phyloP scores from a whole-genome alignment of 495 filamentous ascomycete species.

The Pseudevernia furfuracea region DNA sequence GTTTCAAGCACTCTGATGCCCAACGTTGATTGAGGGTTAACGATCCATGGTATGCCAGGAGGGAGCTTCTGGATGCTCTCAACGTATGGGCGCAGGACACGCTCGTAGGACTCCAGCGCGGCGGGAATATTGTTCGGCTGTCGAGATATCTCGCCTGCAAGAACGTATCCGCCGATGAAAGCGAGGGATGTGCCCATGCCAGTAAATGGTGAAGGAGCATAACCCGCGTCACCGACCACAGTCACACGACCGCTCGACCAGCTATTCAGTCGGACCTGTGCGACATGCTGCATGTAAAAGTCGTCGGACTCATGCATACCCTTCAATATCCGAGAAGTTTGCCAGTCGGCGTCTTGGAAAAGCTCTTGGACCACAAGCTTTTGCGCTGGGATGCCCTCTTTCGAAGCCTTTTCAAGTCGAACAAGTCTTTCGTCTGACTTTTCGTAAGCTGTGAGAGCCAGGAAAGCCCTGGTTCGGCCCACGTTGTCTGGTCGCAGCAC shows the following conservation, averaged over 20 bases:
- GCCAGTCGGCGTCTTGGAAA: slow-evolving; percentile 43
- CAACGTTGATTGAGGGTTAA: slow-evolving; percentile 2
- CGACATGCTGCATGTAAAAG: slow-evolving; percentile 40
- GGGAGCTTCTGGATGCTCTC: slow-evolving; percentile 29
- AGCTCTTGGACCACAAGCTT: slow-evolving; percentile 1
- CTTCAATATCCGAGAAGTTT: slow-evolving; percentile 35
- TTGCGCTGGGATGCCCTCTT: slow-evolving; percentile 2
- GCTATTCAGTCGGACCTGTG: slow-evolving; percentile 36
- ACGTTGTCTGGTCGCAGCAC: slow-evolving; percentile 37
- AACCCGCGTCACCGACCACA: slow-evolving; percentile 50
- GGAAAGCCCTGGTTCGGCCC: slow-evolving; percentile 34
- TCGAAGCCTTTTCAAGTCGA: slow-evolving; percentile 9
- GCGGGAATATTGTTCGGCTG: slow-evolving; percentile 14
- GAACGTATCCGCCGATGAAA: slow-evolving; percentile 44
- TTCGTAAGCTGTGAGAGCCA: slow-evolving; percentile 15
- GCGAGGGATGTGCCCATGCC: slow-evolving; percentile 44
- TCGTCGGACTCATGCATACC: slow-evolving; percentile 37
- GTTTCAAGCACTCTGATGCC: slow-evolving; percentile 6
- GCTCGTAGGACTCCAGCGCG: slow-evolving; percentile 30
- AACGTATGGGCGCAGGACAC: slow-evolving; percentile 30
- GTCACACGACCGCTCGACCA: slow-evolving; percentile 42
- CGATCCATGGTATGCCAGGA: slow-evolving; percentile 8
- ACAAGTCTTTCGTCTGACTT: slow-evolving; percentile 12
- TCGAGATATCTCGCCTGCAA: slow-evolving; percentile 45
- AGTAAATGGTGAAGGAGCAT: slow-evolving; percentile 41